Base-by-base conservation (phyloP, 371 early-diverging fungal genomes). In the Massospora cicadina region DNA sequence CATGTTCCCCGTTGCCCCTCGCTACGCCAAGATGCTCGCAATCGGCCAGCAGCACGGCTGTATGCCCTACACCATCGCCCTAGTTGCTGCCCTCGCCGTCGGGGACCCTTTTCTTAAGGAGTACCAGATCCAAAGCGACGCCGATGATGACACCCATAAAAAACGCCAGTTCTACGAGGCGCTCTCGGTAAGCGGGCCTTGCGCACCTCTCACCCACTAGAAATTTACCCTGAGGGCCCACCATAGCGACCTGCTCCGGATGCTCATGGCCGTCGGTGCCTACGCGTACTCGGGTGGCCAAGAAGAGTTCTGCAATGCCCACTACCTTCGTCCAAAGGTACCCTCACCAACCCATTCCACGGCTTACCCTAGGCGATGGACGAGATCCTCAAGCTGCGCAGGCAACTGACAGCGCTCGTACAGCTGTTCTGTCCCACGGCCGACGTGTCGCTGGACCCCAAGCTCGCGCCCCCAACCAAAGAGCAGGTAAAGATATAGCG, bases 1-100 rank as follows among this genome's bases (percentile, higher is more conserved):
- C 0, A 77, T 81, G 56, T 90, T 98, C 71, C 99, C 99, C 1
- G 80, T 99, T 0, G 78, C 89, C 0, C 98, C 99, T 24, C 81
- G 96, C 43, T 89, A 89, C 68, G 89, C 92, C 31, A 93, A 93
- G 74, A 95, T 97, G 90, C 70, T 96, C 61, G 82, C 91, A 27
- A 78, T 93, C 27, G 95, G 91, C 0, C 89, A 90, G 63, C 81
- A 87, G 64, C 81, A 85, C 64, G 81, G 76, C 1, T 86, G 93
- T 66, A 72, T 96, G 58, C 84, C 87, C 1, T 95, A 88, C 69
- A 80, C 89, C 12, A 85, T 97, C 65, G 87, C 89, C 1, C 79
- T 96, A 67, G 94, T 93, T 5, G 84, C 95, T 0, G 93, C 88
- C 0, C 69, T 95, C 33, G 87, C 95, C 1, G 91, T 93, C 2